phyloP scores from a whole-genome alignment of 495 filamentous ascomycete species.

The Penicillium dipodomyicola region DNA sequence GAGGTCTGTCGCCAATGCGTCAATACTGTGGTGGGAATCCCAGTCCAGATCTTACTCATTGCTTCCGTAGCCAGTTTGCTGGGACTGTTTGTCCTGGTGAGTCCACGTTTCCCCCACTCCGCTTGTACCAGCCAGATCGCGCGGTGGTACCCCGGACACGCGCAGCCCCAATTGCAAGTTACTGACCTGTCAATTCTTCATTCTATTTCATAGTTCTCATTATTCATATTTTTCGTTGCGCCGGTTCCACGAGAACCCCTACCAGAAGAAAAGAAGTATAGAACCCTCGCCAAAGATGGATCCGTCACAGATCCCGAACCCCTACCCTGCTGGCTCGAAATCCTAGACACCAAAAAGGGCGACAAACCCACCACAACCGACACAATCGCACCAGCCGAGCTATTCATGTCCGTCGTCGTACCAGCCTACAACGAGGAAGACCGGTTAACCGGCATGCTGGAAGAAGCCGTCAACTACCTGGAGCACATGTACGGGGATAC shows the following conservation, averaged over 20 bases:
- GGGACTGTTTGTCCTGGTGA: slow-evolving; percentile 41
- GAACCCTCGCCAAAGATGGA: slow-evolving; percentile 67
- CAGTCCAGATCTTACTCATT: slow-evolving; percentile 31
- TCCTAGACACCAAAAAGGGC: slow-evolving; percentile 51
- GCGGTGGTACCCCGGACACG: background rate
- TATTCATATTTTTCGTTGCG: slow-evolving; percentile 68
- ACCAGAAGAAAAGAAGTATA: slow-evolving; percentile 83
- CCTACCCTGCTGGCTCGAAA: slow-evolving; percentile 83
- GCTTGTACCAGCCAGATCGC: slow-evolving; percentile 1
- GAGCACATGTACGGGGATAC: slow-evolving; percentile 66
- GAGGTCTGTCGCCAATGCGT: slow-evolving; percentile 39
- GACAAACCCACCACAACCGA: slow-evolving; percentile 31
- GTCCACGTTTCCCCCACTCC: slow-evolving; percentile 15
- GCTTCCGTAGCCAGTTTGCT: slow-evolving; percentile 29
- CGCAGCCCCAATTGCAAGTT: slow-evolving; percentile 1
- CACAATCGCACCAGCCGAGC: slow-evolving; percentile 48
- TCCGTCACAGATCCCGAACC: slow-evolving; percentile 53
- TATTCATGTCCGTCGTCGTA: slow-evolving; percentile 84
- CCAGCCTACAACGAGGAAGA: slow-evolving; percentile 94
- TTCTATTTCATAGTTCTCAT: slow-evolving; percentile 56
- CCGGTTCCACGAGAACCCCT: slow-evolving; percentile 73
- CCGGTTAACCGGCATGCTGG: slow-evolving; percentile 76
- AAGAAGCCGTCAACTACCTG: slow-evolving; percentile 86
- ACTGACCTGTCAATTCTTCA: slow-evolving; percentile 2
- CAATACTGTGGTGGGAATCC: slow-evolving; percentile 28